phyloP scores from a whole-genome alignment of 2,329 filamentous ascomycete genomes.

The Aspergillus sclerotialis region DNA sequence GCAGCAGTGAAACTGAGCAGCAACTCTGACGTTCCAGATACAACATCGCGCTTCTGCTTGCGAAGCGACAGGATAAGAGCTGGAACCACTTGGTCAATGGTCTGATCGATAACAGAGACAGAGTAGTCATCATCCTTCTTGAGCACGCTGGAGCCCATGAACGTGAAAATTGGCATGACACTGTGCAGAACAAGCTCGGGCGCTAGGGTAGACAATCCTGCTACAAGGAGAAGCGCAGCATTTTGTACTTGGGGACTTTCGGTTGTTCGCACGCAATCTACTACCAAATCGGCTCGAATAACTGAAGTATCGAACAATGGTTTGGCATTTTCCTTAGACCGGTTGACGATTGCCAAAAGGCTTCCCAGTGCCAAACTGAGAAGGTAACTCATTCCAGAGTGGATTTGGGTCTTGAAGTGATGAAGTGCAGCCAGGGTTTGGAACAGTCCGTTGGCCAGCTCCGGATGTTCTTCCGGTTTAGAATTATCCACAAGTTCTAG shows the following conservation, averaged over 20 bases:
- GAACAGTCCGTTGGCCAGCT: constrained; percentile 74
- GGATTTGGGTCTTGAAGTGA: constrained; percentile 70
- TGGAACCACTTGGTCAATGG: constrained; percentile 88
- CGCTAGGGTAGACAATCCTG: constrained; percentile 75
- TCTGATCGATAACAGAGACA: constrained; percentile 88
- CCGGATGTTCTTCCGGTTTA: constrained; percentile 63
- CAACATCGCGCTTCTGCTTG: constrained; percentile 66
- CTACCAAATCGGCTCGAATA: constrained; percentile 81
- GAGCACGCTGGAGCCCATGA: constrained; percentile 88
- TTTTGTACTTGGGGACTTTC: constrained; percentile 92
- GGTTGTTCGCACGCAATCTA: constrained; percentile 89
- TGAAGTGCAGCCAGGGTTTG: constrained; percentile 79
- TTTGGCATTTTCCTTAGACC: constrained; percentile 48
- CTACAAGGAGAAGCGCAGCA: constrained; percentile 78
- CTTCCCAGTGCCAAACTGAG: constrained; percentile 78
- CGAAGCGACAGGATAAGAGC: constrained; percentile 80
- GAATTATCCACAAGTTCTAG: constrained; percentile 82
- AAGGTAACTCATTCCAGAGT: constrained; percentile 83
- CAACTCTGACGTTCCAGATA: constrained; percentile 78
- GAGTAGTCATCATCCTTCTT: constrained; percentile 95
- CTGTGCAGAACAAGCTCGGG: constrained; percentile 91
- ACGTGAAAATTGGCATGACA: constrained; percentile 98
- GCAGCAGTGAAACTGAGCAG: constrained; percentile 94
- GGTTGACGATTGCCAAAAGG: constrained; percentile 75
- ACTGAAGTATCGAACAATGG: constrained; percentile 65